Evolutionary conservation across 1,284 basidiomycete species (phyloP).

Genomic region (Trichosporon faecale): DNA sequence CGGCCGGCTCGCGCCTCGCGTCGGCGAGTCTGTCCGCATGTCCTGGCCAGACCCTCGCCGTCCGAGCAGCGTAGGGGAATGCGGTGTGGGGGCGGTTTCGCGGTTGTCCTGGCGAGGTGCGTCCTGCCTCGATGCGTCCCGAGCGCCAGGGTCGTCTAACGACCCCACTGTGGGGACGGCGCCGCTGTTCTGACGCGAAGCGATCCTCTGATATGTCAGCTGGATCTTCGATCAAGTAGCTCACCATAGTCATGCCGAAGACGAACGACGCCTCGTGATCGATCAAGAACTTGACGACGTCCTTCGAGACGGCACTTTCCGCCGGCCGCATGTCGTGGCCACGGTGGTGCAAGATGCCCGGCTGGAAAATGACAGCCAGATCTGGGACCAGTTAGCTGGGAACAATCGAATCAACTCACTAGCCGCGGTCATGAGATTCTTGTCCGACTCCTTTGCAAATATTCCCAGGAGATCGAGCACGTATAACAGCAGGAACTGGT

Average conservation of each 20-base stretch:
- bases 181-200: neutral
- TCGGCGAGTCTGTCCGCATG: neutral
- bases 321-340: conserved; percentile 73
- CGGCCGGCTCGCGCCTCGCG: neutral
- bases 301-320: conserved; percentile 82
- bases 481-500: conserved; percentile 92
- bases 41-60: neutral
- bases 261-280: conserved; percentile 53
- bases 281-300: conserved; percentile 91
- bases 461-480: conserved; percentile 93
- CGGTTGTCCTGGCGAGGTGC: neutral
- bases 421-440: conserved; percentile 91
- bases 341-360: conserved; percentile 84
- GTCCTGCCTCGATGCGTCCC: neutral
- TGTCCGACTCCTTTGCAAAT: conserved; percentile 83
- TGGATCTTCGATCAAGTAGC: neutral
- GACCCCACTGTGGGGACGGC: neutral
- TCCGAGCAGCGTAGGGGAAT: neutral
- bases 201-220: neutral
- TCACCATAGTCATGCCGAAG: conserved; percentile 45
- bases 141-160: neutral
- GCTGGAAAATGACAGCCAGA: conserved; percentile 90
- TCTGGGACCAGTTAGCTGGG: conserved; percentile 57
- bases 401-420: conserved; percentile 59
- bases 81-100: neutral